These are phyloP conservation scores for Gnetum montanum DNA, from an alignment of 75 land plant species.

Conservation along the genomic window DNA sequence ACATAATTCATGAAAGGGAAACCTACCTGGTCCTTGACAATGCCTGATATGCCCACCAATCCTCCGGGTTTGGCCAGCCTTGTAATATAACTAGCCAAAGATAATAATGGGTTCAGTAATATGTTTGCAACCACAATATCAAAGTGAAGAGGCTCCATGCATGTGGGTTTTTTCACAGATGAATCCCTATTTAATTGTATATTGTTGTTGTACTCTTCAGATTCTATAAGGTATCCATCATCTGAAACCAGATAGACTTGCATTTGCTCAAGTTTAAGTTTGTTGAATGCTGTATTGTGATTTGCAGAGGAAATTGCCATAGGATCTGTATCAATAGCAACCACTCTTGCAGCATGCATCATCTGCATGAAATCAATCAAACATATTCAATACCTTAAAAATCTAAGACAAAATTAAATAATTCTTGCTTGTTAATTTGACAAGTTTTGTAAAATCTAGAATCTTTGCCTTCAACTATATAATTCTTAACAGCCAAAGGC, in stretches of 20 bases:
- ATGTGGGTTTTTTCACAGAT: no score
- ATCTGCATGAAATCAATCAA: slow-evolving; percentile 24
- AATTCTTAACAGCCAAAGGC: no score
- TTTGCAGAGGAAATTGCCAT: slow-evolving; percentile 59
- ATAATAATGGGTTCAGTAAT: slow-evolving; percentile 70
- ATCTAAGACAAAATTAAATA: no score
- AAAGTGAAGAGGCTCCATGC: slow-evolving; percentile 19
- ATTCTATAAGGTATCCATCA: slow-evolving; percentile 1
- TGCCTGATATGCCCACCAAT: slow-evolving; percentile 63
- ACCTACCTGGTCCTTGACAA: slow-evolving; percentile 78
- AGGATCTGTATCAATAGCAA: slow-evolving; percentile 84
- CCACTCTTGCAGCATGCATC: slow-evolving; percentile 56
- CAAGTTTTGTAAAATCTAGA: no score
- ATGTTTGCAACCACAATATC: slow-evolving; percentile 88
- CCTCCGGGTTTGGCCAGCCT: slow-evolving; percentile 63
- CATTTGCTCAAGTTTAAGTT: slow-evolving; percentile 38
- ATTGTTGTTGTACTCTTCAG: no score
- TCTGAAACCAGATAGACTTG: slow-evolving; percentile 29
- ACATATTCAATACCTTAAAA: no score
- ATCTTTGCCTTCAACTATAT: no score
- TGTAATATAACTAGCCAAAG: slow-evolving; percentile 50
- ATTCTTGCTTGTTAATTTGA: no score
- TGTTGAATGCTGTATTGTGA: slow-evolving; percentile 61
- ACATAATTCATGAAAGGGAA: no score
- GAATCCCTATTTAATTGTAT: no score